Percentiles rank a stretch among this genome's conserved stretches.
phyloP scores from a whole-genome alignment of 495 filamentous ascomycete species.

The Penicillium riverlandense region DNA sequence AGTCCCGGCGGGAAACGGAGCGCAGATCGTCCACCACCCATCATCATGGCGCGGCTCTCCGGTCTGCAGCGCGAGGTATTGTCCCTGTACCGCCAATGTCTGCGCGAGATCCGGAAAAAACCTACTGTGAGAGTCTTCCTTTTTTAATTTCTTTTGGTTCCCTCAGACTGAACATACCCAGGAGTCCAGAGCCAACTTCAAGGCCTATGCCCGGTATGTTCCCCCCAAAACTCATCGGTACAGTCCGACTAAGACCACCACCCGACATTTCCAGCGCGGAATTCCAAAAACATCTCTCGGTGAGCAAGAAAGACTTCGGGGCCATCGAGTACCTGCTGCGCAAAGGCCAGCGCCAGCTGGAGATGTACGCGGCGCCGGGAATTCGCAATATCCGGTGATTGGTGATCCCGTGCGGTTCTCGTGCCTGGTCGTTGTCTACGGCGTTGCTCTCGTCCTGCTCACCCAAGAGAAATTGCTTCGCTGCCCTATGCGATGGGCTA shows the following conservation, averaged over 20 bases:
- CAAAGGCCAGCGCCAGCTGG: constrained; percentile 77
- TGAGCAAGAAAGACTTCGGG: constrained; percentile 84
- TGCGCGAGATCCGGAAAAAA: constrained; percentile 75
- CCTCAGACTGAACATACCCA: constrained; percentile 15
- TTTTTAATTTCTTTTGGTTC: neutral
- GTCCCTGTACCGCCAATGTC: constrained; percentile 75
- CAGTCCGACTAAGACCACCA: constrained; percentile 5
- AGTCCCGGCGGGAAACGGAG: constrained; percentile 18
- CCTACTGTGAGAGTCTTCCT: constrained; percentile 50
- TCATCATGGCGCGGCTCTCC: constrained; percentile 50
- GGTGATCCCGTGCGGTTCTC: too few species aligned
- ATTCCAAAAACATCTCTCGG: constrained; percentile 60
- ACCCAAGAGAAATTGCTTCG: too few species aligned
- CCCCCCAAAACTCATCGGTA: neutral
- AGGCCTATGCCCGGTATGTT: constrained; percentile 46
- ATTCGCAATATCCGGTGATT: constrained; percentile 67
- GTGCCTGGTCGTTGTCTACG: too few species aligned
- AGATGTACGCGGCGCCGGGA: constrained; percentile 73
- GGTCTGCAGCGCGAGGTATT: constrained; percentile 91
- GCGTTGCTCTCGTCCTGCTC: too few species aligned
- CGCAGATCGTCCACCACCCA: constrained; percentile 4
- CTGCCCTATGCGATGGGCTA: too few species aligned
- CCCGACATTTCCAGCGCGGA: constrained; percentile 47
- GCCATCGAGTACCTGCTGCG: constrained; percentile 84
- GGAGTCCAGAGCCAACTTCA: constrained; percentile 49